Evolutionary conservation across 441 rosid species (phyloP).

Genomic region (Corymbia calophylla): DNA sequence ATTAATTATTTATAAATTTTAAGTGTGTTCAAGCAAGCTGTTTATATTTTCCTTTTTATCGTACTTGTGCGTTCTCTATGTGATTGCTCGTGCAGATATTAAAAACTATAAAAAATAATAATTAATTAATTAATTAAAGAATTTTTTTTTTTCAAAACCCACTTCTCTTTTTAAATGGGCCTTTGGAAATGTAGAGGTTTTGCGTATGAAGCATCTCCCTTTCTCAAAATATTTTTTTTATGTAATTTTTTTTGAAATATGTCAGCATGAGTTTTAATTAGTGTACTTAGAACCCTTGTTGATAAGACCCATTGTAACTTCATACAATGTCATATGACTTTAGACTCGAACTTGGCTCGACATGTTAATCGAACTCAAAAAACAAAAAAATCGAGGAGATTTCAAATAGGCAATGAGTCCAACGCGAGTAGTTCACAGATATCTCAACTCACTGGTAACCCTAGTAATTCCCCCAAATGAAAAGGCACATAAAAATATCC

Average conservation of each 20-base stretch:
- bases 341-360: accelerated
- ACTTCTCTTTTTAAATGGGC: neutral
- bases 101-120: neutral
- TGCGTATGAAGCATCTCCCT: neutral
- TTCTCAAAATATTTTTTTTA: neutral
- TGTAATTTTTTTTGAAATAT: accelerated
- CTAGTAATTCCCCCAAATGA: neutral
- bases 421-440: accelerated
- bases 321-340: accelerated
- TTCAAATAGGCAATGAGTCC: neutral
- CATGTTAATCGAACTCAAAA: neutral
- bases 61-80: neutral
- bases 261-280: neutral
- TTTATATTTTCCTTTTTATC: neutral
- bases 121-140: neutral
- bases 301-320: neutral
- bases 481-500: neutral
- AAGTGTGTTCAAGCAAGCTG: neutral
- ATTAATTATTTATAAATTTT: too few species aligned
- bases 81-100: neutral
- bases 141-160: neutral
- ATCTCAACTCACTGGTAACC: neutral
- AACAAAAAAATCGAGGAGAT: neutral
- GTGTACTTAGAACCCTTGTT: neutral
- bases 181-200: neutral